These are phyloP conservation scores for Fusarium decemcellulare DNA, from an alignment of 2,329 filamentous ascomycete species.

Conservation along the genomic window DNA sequence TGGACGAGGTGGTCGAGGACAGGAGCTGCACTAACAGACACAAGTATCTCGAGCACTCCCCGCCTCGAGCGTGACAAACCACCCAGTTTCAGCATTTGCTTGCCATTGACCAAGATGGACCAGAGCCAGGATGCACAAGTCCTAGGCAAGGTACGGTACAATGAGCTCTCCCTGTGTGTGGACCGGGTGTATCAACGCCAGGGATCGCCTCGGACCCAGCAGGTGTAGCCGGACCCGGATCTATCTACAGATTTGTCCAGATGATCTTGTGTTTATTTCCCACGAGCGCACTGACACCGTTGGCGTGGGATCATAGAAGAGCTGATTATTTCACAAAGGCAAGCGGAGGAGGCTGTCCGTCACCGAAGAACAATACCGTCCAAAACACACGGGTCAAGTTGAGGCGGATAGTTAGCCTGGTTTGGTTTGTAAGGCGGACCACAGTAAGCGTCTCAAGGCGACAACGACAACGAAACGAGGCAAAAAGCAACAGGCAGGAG, in stretches of 20 bases:
- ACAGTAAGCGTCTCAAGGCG: background rate
- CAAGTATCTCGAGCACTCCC: background rate
- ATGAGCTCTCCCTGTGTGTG: slow-evolving; percentile 14
- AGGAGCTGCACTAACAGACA: slow-evolving; percentile 10
- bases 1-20: background rate
- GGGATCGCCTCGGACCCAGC: slow-evolving; percentile 1
- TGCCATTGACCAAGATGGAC: slow-evolving; percentile 1
- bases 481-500: slow-evolving; percentile 11
- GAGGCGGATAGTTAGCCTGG: background rate
- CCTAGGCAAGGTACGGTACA: slow-evolving; percentile 21
- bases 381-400: background rate
- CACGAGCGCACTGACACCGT: background rate
- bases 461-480: background rate
- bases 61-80: background rate
- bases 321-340: background rate
- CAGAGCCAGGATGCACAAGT: slow-evolving; percentile 14
- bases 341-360: slow-evolving; percentile 15
- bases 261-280: slow-evolving; percentile 27
- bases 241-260: slow-evolving; percentile 15
- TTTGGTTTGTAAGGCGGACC: background rate
- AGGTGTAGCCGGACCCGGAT: background rate
- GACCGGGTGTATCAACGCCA: slow-evolving; percentile 21
- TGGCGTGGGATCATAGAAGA: background rate
- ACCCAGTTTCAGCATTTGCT: background rate
- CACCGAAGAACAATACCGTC: background rate